Conservation (phyloP, 2,329 filamentous ascomycete species). For the Cyanodermella asteris region DNA sequence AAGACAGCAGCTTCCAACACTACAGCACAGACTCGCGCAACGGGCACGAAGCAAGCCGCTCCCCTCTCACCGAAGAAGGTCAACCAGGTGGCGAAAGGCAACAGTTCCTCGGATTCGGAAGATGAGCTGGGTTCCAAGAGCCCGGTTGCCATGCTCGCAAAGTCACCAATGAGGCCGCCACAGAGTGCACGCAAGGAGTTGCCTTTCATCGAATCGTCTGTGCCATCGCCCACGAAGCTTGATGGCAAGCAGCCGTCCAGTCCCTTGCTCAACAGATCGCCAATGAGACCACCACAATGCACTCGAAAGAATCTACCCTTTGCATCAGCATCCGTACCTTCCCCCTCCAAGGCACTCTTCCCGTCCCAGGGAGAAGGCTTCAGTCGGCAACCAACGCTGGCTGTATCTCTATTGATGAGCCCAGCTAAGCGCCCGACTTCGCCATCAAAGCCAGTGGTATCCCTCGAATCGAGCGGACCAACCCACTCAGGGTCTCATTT, state of each 20-base stretch:
- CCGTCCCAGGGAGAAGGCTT: too few species aligned
- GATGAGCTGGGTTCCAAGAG: constrained; percentile 21
- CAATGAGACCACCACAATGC: neutral
- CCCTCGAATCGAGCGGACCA: too few species aligned
- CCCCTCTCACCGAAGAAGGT: constrained; percentile 27
- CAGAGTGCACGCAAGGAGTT: constrained; percentile 12
- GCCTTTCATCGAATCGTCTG: too few species aligned
- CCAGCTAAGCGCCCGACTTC: too few species aligned
- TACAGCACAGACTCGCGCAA: constrained; percentile 8
- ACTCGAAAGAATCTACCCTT: neutral
- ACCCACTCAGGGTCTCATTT: too few species aligned
- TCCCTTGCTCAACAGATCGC: neutral
- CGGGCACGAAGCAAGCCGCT: constrained; percentile 10
- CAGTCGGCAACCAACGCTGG: too few species aligned
- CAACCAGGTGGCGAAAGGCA: constrained; percentile 21
- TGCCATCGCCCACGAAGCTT: constrained; percentile 12
- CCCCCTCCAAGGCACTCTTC: too few species aligned
- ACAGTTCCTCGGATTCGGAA: constrained; percentile 16
- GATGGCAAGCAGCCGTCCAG: constrained; percentile 8
- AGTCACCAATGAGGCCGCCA: constrained; percentile 15
- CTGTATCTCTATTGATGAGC: neutral
- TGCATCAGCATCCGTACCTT: neutral
- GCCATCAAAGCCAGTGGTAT: too few species aligned
- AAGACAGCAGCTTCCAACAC: constrained; percentile 14
- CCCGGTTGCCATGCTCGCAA: constrained; percentile 13